Evolutionary conservation across 768 basidiomycete species (phyloP), one percentile per base, ranked within the genome.

Genomic region (Mycena haematopus): DNA sequence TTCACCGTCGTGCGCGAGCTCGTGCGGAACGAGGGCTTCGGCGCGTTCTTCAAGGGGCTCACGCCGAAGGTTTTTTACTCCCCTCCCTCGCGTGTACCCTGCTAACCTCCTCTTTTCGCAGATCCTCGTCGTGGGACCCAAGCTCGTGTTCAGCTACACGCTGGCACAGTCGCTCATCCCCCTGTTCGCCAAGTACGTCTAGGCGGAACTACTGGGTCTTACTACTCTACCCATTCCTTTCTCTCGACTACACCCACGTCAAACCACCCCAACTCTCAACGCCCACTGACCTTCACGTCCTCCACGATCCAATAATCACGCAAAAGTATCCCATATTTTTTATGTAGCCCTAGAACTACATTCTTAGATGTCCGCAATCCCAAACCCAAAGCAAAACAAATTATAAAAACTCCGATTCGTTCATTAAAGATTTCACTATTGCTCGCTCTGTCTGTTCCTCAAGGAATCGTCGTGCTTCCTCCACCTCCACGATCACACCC

Each of bases 141-240:
- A 99, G 79, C 87, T 99, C 36, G 94, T 99, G 69, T 99, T 99
- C 85, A 95, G 93, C 70, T 98, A 96, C 80, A 99, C 96, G 52
- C 85, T 98, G 4, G 96, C 96, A 13, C 96, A 99, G 77, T 92
- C 91, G 19, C 82, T 99, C 75, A 98, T 99, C 80, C 96, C 96
- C 49, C 79, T 90, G 70, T 97, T 96, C 77, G 85, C 89, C 45
- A 86, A 93, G 75, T 96, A 92, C 75, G 92, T 93, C 65, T 93
- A 74, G 73, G 27, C 25, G 33, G 21, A 25, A 33, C 29, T 11
- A 17, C 49, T 9, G 19, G 3, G 24, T 3, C 8, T 49, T 31
- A 31, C 29, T 9, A 9, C 29, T 31, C 22, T 53, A 15, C 11
- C 45, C 5, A 36, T 17, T 24, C n/a, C 53, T 25, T 9, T 17